These are phyloP conservation scores for Vanrija pseudolonga DNA, from an alignment of 1,284 basidiomycete species.

Conservation along the genomic window DNA sequence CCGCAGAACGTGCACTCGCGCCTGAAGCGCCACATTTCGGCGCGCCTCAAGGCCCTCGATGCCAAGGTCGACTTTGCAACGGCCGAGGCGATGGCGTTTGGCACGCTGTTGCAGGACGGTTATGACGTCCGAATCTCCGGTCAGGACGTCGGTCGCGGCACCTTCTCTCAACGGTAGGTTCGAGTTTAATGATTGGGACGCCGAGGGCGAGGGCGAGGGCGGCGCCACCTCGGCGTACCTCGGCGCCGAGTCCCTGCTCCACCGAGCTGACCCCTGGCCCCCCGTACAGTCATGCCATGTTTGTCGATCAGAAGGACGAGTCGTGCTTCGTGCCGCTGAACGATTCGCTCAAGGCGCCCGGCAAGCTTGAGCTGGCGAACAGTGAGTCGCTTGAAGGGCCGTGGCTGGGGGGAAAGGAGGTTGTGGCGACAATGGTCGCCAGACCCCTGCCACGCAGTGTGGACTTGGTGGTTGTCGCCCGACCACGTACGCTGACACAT, in stretches of 20 bases:
- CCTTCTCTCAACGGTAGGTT: conserved; percentile 74
- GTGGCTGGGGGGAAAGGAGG: too few relatives aligned
- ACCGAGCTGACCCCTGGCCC: not conserved
- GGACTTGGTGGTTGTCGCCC: too few relatives aligned
- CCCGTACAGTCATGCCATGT: conserved; percentile 74
- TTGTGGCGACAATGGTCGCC: not conserved
- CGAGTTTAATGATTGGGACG: too few relatives aligned
- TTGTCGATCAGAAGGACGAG: conserved; percentile 79
- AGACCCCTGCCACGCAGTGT: too few relatives aligned
- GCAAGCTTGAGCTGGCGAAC: conserved; percentile 76
- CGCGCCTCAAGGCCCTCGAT: conserved; percentile 67
- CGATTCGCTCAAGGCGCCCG: conserved; percentile 52
- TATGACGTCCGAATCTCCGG: conserved; percentile 79
- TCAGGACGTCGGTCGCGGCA: conserved; percentile 84
- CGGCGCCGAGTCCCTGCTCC: not conserved
- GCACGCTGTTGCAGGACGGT: conserved; percentile 72
- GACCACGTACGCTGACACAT: not conserved
- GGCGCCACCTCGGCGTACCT: not conserved
- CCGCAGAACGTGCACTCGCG: conserved; percentile 71
- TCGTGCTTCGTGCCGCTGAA: conserved; percentile 73
- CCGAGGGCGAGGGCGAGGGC: not conserved
- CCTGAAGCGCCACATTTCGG: conserved; percentile 72
- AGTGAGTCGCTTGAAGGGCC: conserved; percentile 54
- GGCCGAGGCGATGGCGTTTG: conserved; percentile 83
- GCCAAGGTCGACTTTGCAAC: conserved; percentile 78